A percentile compares a stretch with the other conserved stretches of the same genome.
Evolutionary conservation across 768 basidiomycete species (phyloP).

Genomic region (Panus rudis): DNA sequence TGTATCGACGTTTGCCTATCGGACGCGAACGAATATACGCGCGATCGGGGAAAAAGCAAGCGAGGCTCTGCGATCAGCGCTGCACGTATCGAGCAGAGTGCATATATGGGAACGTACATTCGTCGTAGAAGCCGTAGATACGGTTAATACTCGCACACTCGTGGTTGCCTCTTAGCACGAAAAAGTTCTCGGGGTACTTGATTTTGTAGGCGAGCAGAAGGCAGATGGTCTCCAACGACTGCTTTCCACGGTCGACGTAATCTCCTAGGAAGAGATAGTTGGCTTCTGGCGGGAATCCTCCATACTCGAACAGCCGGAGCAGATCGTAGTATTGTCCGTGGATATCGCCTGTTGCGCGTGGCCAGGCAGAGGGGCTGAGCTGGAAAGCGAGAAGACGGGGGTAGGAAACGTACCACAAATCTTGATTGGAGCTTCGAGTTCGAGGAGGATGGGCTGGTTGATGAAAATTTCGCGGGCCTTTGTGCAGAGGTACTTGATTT

Average conservation of each 20-base stretch:
- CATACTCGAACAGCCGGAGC: constrained; percentile 95
- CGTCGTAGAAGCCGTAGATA: constrained; percentile 99
- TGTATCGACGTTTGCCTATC: constrained; percentile 97
- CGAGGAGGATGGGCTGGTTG: constrained; percentile 95
- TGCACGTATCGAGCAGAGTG: neutral
- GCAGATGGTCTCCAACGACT: constrained; percentile 99
- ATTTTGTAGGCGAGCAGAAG: constrained; percentile 99
- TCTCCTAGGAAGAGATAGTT: constrained; percentile 99
- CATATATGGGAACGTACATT: constrained; percentile 59
- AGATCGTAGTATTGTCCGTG: constrained; percentile 99
- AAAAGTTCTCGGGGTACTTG: constrained; percentile 99
- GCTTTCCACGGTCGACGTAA: constrained; percentile 99
- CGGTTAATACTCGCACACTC: constrained; percentile 99
- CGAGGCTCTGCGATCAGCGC: neutral
- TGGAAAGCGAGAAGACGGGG: neutral
- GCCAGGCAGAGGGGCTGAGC: constrained; percentile 11
- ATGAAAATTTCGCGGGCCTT: constrained; percentile 99
- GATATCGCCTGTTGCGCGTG: constrained; percentile 72
- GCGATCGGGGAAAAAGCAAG: neutral
- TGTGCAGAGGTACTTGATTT: constrained; percentile 98
- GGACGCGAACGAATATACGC: neutral
- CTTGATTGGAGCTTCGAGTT: constrained; percentile 99
- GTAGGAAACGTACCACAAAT: constrained; percentile 76
- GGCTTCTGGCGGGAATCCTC: constrained; percentile 98
- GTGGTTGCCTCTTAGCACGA: constrained; percentile 97